These are phyloP conservation scores for Umbilicaria muhlenbergii DNA, from an alignment of 495 filamentous ascomycete genomes.

Conservation along the genomic window DNA sequence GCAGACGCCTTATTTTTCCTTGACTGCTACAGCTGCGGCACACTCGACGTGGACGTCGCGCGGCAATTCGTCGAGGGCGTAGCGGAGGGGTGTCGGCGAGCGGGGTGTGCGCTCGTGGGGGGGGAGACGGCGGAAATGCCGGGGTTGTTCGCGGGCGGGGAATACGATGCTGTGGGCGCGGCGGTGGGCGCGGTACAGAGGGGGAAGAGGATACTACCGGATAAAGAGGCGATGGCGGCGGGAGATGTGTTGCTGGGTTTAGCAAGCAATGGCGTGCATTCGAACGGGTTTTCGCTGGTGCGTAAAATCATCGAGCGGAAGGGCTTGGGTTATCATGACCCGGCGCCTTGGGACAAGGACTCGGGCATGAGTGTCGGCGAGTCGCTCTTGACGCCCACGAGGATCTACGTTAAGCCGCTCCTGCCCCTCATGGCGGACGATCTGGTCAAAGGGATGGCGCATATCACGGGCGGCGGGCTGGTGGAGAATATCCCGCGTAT, in stretches of 20 bases:
- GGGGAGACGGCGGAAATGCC: conserved; percentile 98
- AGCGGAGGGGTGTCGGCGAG: conserved; percentile 63
- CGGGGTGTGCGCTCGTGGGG: conserved; percentile 78
- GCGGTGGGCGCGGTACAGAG: conserved; percentile 67
- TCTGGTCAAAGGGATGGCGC: conserved; percentile 73
- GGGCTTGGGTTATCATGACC: conserved; percentile 49
- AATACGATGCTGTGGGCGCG: conserved; percentile 82
- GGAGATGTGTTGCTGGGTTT: conserved; percentile 80
- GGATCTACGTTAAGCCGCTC: conserved; percentile 64
- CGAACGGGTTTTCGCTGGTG: conserved; percentile 89
- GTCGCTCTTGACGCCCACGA: conserved; percentile 61
- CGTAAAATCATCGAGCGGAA: conserved; percentile 66
- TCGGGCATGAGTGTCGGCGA: conserved; percentile 40
- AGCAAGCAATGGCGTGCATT: conserved; percentile 71
- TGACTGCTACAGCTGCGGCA: conserved; percentile 86
- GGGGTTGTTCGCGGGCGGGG: conserved; percentile 64
- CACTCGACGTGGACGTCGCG: conserved; percentile 61
- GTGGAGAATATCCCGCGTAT: conserved; percentile 87
- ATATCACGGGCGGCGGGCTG: conserved; percentile 91
- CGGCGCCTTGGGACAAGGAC: conserved; percentile 46
- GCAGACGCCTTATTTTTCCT: conserved; percentile 89
- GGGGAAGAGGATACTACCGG: conserved; percentile 51
- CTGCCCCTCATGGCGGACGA: conserved; percentile 43
- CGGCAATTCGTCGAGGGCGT: conserved; percentile 76
- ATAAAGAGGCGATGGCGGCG: conserved; percentile 53